These are phyloP conservation scores for Hepatocystis sp. DNA, from an alignment of 169 alveolate genomes.

Conservation along the genomic window DNA sequence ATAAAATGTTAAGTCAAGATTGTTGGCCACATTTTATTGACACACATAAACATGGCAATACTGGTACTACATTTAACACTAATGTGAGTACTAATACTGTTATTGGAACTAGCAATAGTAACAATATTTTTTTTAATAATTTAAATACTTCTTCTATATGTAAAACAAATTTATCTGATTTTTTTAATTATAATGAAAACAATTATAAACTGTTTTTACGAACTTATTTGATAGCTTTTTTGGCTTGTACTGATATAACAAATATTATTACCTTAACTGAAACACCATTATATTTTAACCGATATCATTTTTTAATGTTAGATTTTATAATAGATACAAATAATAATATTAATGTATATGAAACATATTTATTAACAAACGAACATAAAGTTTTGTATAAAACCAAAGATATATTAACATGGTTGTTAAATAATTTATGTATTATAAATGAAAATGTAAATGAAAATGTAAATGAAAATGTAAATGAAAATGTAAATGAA, in stretches of 20 bases:
- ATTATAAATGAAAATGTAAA: not conserved
- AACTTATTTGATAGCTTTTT: constrained; percentile 30
- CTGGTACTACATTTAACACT: too few species aligned
- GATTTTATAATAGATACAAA: constrained; percentile 55
- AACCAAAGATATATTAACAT: constrained; percentile 17
- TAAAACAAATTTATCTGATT: constrained; percentile 28
- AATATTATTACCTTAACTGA: constrained; percentile 19
- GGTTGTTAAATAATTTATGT: constrained; percentile 33
- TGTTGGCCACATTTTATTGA: constrained; percentile 48
- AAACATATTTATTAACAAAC: constrained; percentile 20
- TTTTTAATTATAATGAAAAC: constrained; percentile 19
- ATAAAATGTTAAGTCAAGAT: constrained; percentile 60
- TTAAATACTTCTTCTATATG: too few species aligned
- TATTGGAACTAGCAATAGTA: too few species aligned
- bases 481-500: too few species aligned
- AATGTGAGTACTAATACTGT: too few species aligned
- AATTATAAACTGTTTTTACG: constrained; percentile 29
- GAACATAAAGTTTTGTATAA: constrained; percentile 39
- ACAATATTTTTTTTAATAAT: too few species aligned
- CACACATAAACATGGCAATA: not conserved
- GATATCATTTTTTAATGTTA: constrained; percentile 21
- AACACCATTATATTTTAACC: constrained; percentile 30
- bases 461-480: too few species aligned
- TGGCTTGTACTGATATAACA: constrained; percentile 24
- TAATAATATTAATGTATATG: constrained; percentile 48